Evolutionary conservation across 2,329 filamentous ascomycete species (phyloP).

Genomic region (Botrytis aclada): DNA sequence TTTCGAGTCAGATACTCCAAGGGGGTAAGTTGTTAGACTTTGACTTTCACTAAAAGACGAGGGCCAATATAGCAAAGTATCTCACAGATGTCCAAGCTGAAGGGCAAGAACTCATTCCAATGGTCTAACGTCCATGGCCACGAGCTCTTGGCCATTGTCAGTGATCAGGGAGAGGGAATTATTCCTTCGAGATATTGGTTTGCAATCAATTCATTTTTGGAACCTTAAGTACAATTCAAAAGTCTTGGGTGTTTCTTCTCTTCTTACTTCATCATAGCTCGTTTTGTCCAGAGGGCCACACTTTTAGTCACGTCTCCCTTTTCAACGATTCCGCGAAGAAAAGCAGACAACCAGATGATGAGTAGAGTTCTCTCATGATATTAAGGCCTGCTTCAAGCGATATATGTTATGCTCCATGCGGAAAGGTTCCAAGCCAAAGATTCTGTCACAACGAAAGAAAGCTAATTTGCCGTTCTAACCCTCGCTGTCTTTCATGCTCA

Average conservation of each 20-base stretch:
- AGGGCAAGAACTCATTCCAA: not conserved
- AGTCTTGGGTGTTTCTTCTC: not conserved
- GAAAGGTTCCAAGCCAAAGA: not conserved
- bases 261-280: not conserved
- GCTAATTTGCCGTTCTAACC: not conserved
- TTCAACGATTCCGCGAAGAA: not conserved
- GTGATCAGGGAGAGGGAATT: not conserved
- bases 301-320: not conserved
- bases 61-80: not conserved
- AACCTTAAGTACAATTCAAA: not conserved
- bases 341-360: not conserved
- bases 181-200: not conserved
- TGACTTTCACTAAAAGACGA: not conserved
- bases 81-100: not conserved
- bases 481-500: not conserved
- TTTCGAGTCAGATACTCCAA: not conserved
- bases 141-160: not conserved
- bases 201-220: not conserved
- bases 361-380: fast-evolving
- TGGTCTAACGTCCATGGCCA: not conserved
- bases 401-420: fast-evolving
- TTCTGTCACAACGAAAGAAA: fast-evolving
- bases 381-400: fast-evolving
- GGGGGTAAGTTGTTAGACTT: not conserved
- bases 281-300: not conserved